Conservation (phyloP, 768 basidiomycete species). For the Mrakia blollopis region DNA sequence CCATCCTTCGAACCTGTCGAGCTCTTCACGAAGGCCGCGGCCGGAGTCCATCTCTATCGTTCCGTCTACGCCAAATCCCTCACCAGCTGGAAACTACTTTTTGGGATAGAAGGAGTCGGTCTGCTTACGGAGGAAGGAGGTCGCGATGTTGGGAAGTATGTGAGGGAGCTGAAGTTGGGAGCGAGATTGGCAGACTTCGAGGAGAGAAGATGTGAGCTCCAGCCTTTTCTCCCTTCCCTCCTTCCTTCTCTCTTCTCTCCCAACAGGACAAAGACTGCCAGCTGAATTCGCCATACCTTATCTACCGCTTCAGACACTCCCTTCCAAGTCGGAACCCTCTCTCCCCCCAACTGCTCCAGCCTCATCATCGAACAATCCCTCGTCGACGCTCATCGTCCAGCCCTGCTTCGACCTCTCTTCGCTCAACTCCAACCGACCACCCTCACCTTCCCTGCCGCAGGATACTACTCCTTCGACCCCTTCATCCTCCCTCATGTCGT, state of each 20-base stretch:
- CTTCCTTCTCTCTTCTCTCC: neutral
- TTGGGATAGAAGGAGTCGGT: neutral
- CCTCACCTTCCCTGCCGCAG: neutral
- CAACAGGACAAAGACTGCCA: neutral
- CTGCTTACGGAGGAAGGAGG: neutral
- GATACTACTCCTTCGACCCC: slow-evolving; percentile 50
- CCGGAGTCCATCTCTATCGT: neutral
- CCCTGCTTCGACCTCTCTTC: neutral
- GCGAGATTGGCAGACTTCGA: neutral
- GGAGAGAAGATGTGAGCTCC: neutral
- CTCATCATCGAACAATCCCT: neutral
- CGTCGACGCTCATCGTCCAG: neutral
- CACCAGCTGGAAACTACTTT: neutral
- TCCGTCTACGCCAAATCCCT: neutral
- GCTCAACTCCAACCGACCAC: slow-evolving; percentile 47
- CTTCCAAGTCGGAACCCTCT: neutral
- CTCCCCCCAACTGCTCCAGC: neutral
- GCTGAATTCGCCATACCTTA: neutral
- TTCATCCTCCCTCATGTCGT: slow-evolving; percentile 41
- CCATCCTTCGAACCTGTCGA: neutral
- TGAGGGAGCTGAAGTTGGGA: neutral
- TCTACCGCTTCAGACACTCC: neutral
- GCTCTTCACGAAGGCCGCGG: neutral
- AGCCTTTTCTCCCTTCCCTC: neutral
- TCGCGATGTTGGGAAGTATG: neutral